Evolutionary conservation across 108 stramenopile genomes (phyloP).

Genomic region (Schizochytrium sp.): DNA sequence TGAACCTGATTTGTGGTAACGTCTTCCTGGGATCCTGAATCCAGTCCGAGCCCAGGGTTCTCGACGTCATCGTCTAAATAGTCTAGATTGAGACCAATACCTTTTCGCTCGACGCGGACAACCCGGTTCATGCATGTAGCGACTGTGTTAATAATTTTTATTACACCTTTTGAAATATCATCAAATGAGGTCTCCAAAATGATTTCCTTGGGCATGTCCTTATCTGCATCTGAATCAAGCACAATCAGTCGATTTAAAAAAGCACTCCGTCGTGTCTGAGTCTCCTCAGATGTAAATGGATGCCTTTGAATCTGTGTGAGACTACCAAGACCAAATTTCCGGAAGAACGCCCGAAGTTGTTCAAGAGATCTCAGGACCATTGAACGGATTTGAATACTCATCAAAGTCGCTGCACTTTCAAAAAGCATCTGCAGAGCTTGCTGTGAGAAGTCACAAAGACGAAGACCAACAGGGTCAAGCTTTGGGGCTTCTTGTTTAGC

Average conservation of each 20-base stretch:
- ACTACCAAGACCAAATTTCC: not conserved
- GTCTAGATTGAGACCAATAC: constrained; percentile 39
- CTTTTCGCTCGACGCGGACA: constrained; percentile 34
- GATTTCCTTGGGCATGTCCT: no score
- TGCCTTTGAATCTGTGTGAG: not conserved
- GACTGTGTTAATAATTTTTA: not conserved
- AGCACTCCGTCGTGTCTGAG: not conserved
- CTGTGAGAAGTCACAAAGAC: constrained; percentile 39
- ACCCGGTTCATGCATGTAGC: constrained; percentile 56
- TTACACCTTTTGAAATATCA: not conserved
- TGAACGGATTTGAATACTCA: not conserved
- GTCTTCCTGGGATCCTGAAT: not conserved
- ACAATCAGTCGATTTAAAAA: not conserved
- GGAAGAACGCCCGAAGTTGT: not conserved
- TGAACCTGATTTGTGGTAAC: not conserved
- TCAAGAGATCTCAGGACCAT: constrained; percentile 30
- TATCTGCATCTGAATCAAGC: not conserved
- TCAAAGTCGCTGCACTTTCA: constrained; percentile 49
- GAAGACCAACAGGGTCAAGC: not conserved
- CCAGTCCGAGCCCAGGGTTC: not conserved
- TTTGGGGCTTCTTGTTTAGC: not conserved
- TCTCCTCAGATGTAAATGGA: not conserved
- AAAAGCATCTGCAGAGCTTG: constrained; percentile 6
- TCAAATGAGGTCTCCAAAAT: not conserved
- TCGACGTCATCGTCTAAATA: constrained; percentile 11